Evolutionary conservation across 2,329 filamentous ascomycete genomes (phyloP).

Genomic region (Ascochyta fabae): DNA sequence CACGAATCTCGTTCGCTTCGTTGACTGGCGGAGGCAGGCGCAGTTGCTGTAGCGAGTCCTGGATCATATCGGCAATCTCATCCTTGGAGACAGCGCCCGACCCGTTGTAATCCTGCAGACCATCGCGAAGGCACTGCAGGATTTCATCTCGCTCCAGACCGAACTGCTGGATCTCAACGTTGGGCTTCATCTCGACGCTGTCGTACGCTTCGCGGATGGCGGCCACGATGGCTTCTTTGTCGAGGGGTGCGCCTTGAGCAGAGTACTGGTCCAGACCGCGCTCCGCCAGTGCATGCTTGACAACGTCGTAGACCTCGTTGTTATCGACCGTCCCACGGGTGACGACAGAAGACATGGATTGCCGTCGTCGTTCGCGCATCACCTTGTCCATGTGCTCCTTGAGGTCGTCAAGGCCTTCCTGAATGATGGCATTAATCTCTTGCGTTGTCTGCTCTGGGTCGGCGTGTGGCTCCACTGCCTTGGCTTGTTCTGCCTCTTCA

Average conservation of each 20-base stretch:
- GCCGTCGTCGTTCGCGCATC: slow-evolving; percentile 75
- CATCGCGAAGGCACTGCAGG: slow-evolving; percentile 83
- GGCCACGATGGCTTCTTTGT: slow-evolving; percentile 82
- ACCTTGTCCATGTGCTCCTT: slow-evolving; percentile 83
- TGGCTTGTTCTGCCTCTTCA: slow-evolving; percentile 68
- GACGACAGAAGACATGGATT: slow-evolving; percentile 67
- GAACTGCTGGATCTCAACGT: slow-evolving; percentile 88
- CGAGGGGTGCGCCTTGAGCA: slow-evolving; percentile 45
- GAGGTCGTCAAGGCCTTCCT: slow-evolving; percentile 80
- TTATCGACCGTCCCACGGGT: slow-evolving; percentile 74
- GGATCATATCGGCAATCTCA: slow-evolving; percentile 83
- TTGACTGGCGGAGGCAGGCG: slow-evolving; percentile 74
- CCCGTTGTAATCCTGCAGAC: slow-evolving; percentile 76
- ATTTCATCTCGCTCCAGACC: slow-evolving; percentile 91
- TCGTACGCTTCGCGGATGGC: slow-evolving; percentile 93
- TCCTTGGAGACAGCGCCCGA: slow-evolving; percentile 71
- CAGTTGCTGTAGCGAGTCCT: slow-evolving; percentile 85
- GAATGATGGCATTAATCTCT: slow-evolving; percentile 78
- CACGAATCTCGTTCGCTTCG: slow-evolving; percentile 72
- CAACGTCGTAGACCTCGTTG: slow-evolving; percentile 83
- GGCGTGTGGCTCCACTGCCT: slow-evolving; percentile 47
- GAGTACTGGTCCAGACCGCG: slow-evolving; percentile 57
- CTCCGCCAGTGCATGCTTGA: slow-evolving; percentile 74
- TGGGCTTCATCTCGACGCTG: slow-evolving; percentile 78
- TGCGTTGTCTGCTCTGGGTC: slow-evolving; percentile 59